Evolutionary conservation across 2,329 filamentous ascomycete species (phyloP).

Genomic region (Colletotrichum sublineola): DNA sequence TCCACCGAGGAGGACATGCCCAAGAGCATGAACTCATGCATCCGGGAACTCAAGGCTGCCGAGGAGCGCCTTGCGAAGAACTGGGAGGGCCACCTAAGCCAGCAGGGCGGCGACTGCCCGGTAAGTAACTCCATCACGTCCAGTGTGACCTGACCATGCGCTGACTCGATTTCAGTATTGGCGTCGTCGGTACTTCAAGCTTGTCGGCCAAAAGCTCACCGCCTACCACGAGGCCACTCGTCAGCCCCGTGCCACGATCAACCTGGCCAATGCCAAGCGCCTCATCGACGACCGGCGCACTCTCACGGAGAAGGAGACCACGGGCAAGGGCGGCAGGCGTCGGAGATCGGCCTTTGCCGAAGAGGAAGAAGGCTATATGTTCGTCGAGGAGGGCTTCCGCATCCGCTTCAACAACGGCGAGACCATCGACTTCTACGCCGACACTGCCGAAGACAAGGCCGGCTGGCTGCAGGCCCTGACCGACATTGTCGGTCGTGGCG

Average conservation of each 20-base stretch:
- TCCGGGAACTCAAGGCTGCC: slow-evolving; percentile 91
- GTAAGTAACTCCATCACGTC: slow-evolving; percentile 69
- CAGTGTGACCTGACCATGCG: slow-evolving; percentile 42
- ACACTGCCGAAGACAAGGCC: slow-evolving; percentile 88
- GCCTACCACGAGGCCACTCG: slow-evolving; percentile 96
- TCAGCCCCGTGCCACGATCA: slow-evolving; percentile 96
- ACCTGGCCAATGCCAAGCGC: slow-evolving; percentile 91
- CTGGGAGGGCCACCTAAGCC: slow-evolving; percentile 91
- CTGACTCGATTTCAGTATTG: slow-evolving; percentile 79
- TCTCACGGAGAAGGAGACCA: slow-evolving; percentile 86
- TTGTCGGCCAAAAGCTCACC: slow-evolving; percentile 90
- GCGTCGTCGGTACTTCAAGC: slow-evolving; percentile 97
- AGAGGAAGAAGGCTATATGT: slow-evolving; percentile 99
- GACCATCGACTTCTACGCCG: slow-evolving; percentile 98
- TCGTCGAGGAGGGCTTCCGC: slow-evolving; percentile 98
- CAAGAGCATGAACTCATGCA: slow-evolving; percentile 98
- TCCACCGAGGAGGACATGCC: slow-evolving; percentile 95
- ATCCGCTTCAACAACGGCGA: slow-evolving; percentile 99
- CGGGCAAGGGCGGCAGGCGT: slow-evolving; percentile 80
- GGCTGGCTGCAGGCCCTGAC: slow-evolving; percentile 92
- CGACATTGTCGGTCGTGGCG: slow-evolving; percentile 74
- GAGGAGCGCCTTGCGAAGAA: slow-evolving; percentile 82
- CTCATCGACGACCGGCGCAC: slow-evolving; percentile 92
- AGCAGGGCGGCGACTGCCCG: slow-evolving; percentile 97
- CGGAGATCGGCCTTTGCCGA: slow-evolving; percentile 96